phyloP scores from a whole-genome alignment of 1,284 basidiomycete species.

The Boletus smithii region DNA sequence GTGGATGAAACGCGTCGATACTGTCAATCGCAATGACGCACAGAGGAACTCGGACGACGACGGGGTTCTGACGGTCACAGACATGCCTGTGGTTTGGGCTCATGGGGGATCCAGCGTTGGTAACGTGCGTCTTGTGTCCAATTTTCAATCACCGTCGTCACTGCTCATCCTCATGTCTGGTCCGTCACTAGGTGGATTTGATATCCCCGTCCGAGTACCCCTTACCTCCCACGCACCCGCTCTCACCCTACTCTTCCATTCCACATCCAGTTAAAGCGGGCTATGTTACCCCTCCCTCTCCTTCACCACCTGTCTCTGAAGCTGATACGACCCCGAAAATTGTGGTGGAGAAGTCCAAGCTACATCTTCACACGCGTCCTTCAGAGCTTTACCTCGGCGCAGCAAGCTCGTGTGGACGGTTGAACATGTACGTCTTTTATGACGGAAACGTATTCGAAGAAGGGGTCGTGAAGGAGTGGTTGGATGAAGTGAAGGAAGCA shows the following conservation, averaged over 20 bases:
- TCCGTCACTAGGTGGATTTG: slow-evolving; percentile 17
- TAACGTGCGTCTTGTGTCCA: slow-evolving; percentile 3
- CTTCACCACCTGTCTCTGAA: no score
- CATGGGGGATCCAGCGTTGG: slow-evolving; percentile 18
- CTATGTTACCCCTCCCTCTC: slow-evolving; percentile 14
- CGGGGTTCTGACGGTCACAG: neutral
- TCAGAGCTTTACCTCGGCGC: slow-evolving; percentile 49
- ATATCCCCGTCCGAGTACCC: slow-evolving; percentile 22
- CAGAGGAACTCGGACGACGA: neutral
- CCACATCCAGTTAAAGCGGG: slow-evolving; percentile 22
- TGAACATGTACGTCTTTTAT: slow-evolving; percentile 38
- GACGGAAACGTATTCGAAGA: slow-evolving; percentile 36
- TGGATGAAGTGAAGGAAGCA: slow-evolving; percentile 37
- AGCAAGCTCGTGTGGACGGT: slow-evolving; percentile 29
- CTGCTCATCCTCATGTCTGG: neutral
- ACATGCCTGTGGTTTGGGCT: slow-evolving; percentile 11
- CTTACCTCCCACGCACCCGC: slow-evolving; percentile 17
- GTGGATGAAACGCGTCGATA: slow-evolving; percentile 10
- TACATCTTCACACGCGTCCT: slow-evolving; percentile 42
- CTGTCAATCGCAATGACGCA: no score
- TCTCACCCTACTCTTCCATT: slow-evolving; percentile 19
- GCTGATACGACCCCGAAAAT: slow-evolving; percentile 5
- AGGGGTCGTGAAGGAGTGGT: neutral
- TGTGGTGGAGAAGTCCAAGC: slow-evolving; percentile 10
- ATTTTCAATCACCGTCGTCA: neutral